Base-by-base conservation (phyloP, 306 rosid genomes). In the Abrus pulchellus region DNA sequence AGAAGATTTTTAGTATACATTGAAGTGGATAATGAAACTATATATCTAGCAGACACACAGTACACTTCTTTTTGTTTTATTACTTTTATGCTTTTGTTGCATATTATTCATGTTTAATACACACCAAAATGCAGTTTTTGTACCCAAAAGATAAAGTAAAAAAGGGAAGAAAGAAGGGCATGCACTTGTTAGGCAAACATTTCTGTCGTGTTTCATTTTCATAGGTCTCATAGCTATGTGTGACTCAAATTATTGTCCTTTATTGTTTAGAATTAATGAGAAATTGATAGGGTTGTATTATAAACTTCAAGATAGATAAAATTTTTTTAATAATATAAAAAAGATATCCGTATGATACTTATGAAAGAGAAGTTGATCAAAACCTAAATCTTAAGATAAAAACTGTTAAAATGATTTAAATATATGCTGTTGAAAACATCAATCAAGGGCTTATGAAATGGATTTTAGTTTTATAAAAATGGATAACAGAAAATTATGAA, bases 181-280 rank as follows among this genome's bases (percentile, higher is more conserved):
- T 2, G 1, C 41, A 27, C 10, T 10, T 6, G 75, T 69, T 69
- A 69, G 75, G 44, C 44, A 69, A 49, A 48, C 45, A 50, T 32
- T 30, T 69, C 45, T 7, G 10, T 69, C 75, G 11, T 49, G 75
- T 70, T 49, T 70, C 75, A 30, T 33, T 49, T 69, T 70, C 60
- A 70, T 3, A 33, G 59, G 29, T 49, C 60, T 10, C 75, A 6
- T 33, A 1, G 47, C 12, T 70, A 41, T 33, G 7, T 33, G 3
- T 50, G 9, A 45, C 53, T 47, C 43, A 49, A 6, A 7, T 0
- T 45, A 1, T 32, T 48, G 7, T 5, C 13, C 9, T 3, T 32
- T 49, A 3, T 10, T 60, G 1, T 30, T 32, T 32, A 20, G 20
- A 20, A 20, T 20, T 20, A 20, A 20, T 20, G 20, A 20, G 20